Percentiles rank a stretch among this genome's conserved stretches.
These are phyloP conservation scores for Scedosporium boydii DNA, from an alignment of 2,329 filamentous ascomycete genomes.

Conservation along the genomic window DNA sequence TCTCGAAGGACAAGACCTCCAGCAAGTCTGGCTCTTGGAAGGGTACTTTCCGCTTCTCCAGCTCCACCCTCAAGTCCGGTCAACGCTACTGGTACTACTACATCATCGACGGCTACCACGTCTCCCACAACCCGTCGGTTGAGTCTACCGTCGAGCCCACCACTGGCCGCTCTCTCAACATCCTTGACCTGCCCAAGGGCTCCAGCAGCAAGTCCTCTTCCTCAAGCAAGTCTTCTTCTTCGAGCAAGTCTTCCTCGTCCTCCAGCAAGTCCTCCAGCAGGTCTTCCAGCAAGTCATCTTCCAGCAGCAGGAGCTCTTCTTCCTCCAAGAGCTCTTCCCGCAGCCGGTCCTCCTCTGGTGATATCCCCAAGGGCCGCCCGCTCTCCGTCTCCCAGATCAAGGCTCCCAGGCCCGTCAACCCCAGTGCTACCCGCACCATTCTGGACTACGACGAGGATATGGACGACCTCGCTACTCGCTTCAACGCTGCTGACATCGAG, in stretches of 20 bases:
- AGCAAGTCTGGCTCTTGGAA: conserved; percentile 89
- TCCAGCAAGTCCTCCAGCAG: conserved; percentile 26
- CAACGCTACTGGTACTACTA: conserved; percentile 99
- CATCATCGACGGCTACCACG: conserved; percentile 98
- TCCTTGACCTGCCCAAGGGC: conserved; percentile 74
- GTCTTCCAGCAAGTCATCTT: conserved; percentile 22
- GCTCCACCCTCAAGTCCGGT: conserved; percentile 73
- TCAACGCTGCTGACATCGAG: conserved; percentile 52
- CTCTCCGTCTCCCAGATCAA: conserved; percentile 80
- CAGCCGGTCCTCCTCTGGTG: conserved; percentile 44
- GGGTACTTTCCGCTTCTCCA: conserved; percentile 93
- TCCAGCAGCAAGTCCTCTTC: conserved; percentile 30
- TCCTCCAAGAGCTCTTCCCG: conserved; percentile 32
- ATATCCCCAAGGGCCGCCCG: conserved; percentile 80
- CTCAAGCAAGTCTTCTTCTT: conserved; percentile 10
- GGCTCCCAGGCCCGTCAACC: conserved; percentile 81
- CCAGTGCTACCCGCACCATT: conserved; percentile 79
- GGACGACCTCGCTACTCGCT: conserved; percentile 71
- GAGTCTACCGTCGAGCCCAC: conserved; percentile 88
- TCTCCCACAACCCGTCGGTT: conserved; percentile 90
- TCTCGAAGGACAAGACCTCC: conserved; percentile 75
- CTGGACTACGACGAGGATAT: conserved; percentile 66
- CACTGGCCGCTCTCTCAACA: conserved; percentile 93
- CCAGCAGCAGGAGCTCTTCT: conserved; percentile 21
- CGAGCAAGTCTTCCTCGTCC: conserved; percentile 26